These are phyloP conservation scores for Salvia sclarea DNA, from an alignment of 305 asterid genomes.

Conservation along the genomic window DNA sequence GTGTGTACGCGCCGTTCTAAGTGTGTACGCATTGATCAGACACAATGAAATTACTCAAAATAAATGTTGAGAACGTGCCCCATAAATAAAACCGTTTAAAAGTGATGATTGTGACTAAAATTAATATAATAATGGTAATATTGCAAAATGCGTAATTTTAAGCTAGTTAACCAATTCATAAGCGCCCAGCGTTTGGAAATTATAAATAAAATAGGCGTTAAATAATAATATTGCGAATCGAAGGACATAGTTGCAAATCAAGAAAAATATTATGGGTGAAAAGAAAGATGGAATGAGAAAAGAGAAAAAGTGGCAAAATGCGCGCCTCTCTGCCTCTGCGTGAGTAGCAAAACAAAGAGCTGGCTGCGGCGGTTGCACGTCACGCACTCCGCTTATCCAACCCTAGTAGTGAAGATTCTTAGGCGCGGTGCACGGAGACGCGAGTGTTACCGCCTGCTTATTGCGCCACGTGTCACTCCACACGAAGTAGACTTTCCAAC, in stretches of 20 bases:
- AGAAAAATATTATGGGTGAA: neutral
- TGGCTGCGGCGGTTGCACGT: neutral
- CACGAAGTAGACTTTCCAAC: neutral
- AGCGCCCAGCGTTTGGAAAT: too few species aligned
- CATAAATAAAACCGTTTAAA: too few species aligned
- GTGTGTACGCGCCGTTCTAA: too few species aligned
- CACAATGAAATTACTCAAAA: too few species aligned
- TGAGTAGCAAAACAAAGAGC: conserved; percentile 1
- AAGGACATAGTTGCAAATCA: neutral
- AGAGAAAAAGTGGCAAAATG: conserved; percentile 21
- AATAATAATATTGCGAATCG: neutral
- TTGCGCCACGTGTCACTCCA: conserved; percentile 11
- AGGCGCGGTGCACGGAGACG: neutral
- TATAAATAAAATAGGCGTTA: too few species aligned
- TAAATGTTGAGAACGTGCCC: too few species aligned
- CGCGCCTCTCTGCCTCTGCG: conserved; percentile 27
- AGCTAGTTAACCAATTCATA: too few species aligned
- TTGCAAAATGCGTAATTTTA: too few species aligned
- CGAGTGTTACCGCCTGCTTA: conserved; percentile 5
- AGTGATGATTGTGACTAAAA: too few species aligned
- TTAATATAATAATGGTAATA: too few species aligned
- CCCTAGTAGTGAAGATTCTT: conserved; percentile 18
- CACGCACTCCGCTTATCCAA: conserved; percentile 22
- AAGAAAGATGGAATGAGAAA: conserved; percentile 1
- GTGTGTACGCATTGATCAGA: too few species aligned